A percentile compares a stretch with the other conserved stretches of the same genome.
These are phyloP conservation scores for Hemisphaericaspora lyxosophila DNA, from an alignment of 1,139 yeast species.

Conservation along the genomic window DNA sequence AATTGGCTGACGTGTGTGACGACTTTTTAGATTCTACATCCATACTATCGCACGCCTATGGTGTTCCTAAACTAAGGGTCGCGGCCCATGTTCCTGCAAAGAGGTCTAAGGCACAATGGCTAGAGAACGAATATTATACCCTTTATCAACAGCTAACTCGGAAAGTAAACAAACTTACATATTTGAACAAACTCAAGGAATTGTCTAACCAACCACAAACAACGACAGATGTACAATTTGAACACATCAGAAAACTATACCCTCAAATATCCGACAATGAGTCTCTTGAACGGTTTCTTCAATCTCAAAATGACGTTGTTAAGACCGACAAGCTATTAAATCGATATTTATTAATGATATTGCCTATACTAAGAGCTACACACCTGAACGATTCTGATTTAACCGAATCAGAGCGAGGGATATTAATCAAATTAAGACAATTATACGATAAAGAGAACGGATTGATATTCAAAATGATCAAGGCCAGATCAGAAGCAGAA, in stretches of 20 bases:
- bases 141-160: constrained; percentile 22
- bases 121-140: constrained; percentile 24
- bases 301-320: constrained; percentile 21
- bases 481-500: constrained; percentile 15
- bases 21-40: constrained; percentile 19
- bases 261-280: constrained; percentile 18
- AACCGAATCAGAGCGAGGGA: constrained; percentile 30
- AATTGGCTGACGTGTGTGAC: constrained; percentile 23
- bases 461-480: constrained; percentile 14
- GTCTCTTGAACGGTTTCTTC: constrained; percentile 22
- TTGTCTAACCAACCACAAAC: constrained; percentile 16
- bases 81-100: background rate
- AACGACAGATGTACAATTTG: constrained; percentile 10
- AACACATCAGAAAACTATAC: constrained; percentile 12
- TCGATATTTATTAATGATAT: constrained; percentile 24
- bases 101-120: constrained; percentile 10
- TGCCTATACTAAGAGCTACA: constrained; percentile 34
- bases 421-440: constrained; percentile 23
- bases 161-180: constrained; percentile 31
- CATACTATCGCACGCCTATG: constrained; percentile 30
- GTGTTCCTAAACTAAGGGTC: constrained; percentile 22
- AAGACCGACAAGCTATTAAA: constrained; percentile 28
- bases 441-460: constrained; percentile 15
- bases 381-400: constrained; percentile 27
- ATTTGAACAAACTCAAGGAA: constrained; percentile 24